Conservation (phyloP, 129 eudicot species). For the Gnaphalium uliginosum region DNA sequence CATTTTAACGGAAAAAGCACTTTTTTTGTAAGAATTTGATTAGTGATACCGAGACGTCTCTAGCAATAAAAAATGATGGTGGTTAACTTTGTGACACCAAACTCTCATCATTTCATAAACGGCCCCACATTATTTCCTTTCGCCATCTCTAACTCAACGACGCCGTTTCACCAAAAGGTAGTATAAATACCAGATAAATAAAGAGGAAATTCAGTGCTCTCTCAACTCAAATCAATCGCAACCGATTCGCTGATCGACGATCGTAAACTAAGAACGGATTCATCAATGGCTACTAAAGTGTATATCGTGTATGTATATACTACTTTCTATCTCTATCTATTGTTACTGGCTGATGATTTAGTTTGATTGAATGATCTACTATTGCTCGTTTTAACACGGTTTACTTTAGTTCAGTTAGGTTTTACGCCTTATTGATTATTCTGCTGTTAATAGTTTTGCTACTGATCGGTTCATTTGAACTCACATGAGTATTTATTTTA, state of each 20-base stretch:
- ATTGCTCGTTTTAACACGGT: background rate
- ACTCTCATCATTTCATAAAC: background rate
- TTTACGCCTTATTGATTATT: background rate
- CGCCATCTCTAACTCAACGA: background rate
- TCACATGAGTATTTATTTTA: background rate
- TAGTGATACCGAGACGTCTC: conserved; percentile 11
- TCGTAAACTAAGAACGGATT: background rate
- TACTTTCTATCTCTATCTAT: background rate
- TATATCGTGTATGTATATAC: conserved; percentile 57
- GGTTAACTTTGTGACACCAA: background rate
- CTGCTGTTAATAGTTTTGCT: background rate
- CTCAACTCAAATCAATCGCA: background rate
- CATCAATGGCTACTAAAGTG: conserved; percentile 60
- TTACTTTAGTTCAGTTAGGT: background rate
- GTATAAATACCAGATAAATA: no score
- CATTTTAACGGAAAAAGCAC: background rate
- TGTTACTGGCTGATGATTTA: background rate
- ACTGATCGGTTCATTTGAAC: conserved; percentile 14
- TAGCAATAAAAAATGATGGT: background rate
- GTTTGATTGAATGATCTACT: background rate
- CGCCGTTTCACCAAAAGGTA: background rate
- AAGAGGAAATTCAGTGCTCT: background rate
- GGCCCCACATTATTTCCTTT: background rate
- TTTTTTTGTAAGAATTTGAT: background rate
- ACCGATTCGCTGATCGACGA: conserved; percentile 5